These are phyloP conservation scores for Colletotrichum sp. DNA, from an alignment of 2,329 filamentous ascomycete genomes.

Conservation along the genomic window DNA sequence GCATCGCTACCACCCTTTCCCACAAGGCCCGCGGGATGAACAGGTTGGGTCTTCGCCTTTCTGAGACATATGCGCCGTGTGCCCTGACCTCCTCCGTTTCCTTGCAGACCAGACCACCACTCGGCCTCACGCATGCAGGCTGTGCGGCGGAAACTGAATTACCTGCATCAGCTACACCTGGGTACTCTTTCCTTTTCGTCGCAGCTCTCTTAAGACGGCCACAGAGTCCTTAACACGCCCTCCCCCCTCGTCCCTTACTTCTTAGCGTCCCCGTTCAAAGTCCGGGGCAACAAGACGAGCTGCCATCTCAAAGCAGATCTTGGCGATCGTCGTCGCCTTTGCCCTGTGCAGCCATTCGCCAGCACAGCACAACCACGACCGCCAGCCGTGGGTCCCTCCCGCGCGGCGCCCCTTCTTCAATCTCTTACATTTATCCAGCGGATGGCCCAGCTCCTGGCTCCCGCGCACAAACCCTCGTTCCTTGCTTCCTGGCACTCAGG, in stretches of 20 bases:
- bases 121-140: not conserved
- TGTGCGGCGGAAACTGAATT: not conserved
- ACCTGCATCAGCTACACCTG: not conserved
- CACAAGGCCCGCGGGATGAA: not conserved
- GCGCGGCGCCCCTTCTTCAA: not conserved
- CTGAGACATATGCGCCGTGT: not conserved
- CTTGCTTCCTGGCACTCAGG: not conserved
- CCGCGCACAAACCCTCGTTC: not conserved
- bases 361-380: not conserved
- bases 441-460: not conserved
- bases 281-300: not conserved
- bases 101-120: not conserved
- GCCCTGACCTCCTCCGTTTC: not conserved
- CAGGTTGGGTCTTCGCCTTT: not conserved
- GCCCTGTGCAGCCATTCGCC: not conserved
- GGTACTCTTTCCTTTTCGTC: not conserved
- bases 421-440: constrained; percentile 2
- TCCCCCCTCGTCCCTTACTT: not conserved
- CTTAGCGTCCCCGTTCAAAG: not conserved
- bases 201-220: constrained; percentile 1
- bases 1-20: not conserved
- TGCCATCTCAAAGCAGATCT: constrained; percentile 11
- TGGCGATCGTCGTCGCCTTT: constrained; percentile 7
- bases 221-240: not conserved
- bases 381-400: not conserved